Percentiles rank a stretch among this genome's conserved stretches.
Conservation (phyloP, 1,284 basidiomycete genomes). For the Puccinia hordei region DNA sequence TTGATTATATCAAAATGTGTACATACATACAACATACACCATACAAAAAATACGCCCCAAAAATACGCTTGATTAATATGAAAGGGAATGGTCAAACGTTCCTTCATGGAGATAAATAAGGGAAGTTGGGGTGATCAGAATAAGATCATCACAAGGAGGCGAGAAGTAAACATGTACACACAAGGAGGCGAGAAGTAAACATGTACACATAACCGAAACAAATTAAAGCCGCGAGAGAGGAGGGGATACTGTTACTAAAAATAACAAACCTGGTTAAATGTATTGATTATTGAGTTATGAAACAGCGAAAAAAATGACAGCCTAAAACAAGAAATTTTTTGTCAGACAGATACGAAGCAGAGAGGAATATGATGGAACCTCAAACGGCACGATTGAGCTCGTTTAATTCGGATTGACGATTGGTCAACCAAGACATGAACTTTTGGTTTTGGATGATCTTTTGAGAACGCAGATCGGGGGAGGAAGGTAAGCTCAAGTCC, state of each 20-base stretch:
- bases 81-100: too few species aligned
- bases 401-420: slow-evolving; percentile 6
- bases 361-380: neutral
- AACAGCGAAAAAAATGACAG: neutral
- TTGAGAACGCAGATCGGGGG: neutral
- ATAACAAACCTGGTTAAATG: neutral
- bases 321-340: neutral
- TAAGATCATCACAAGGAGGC: too few species aligned
- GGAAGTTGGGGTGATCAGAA: too few species aligned
- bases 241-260: neutral
- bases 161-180: too few species aligned
- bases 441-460: neutral
- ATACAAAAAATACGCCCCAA: too few species aligned
- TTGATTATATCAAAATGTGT: too few species aligned
- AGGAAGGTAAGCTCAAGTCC: neutral
- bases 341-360: neutral
- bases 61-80: too few species aligned
- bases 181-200: too few species aligned
- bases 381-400: neutral
- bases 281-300: neutral
- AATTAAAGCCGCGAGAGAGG: too few species aligned
- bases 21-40: too few species aligned
- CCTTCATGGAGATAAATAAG: too few species aligned
- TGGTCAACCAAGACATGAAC: neutral
- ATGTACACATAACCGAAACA: too few species aligned